These are phyloP conservation scores for Torulaspora maleeae DNA, from an alignment of 805 yeast genomes.

Conservation along the genomic window DNA sequence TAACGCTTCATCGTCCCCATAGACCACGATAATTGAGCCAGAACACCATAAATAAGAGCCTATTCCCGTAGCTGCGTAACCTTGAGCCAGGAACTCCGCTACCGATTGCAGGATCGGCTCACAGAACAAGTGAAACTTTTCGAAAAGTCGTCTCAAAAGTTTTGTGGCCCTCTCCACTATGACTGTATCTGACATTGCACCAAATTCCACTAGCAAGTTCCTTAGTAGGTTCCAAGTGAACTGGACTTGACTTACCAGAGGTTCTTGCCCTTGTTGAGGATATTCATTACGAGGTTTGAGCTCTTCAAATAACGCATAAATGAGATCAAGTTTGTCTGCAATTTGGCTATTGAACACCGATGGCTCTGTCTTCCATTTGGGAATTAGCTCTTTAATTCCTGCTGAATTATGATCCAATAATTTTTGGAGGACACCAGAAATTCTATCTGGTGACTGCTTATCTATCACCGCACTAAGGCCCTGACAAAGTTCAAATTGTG, in stretches of 20 bases:
- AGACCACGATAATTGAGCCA: constrained; percentile 74
- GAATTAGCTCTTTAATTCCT: constrained; percentile 20
- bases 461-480: constrained; percentile 82
- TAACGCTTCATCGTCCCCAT: constrained; percentile 46
- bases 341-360: constrained; percentile 42
- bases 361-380: constrained; percentile 23
- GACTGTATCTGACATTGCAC: constrained; percentile 22
- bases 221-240: constrained; percentile 27
- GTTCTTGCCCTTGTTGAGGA: constrained; percentile 32
- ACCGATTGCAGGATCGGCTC: constrained; percentile 57
- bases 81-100: constrained; percentile 61
- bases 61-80: constrained; percentile 60
- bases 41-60: constrained; percentile 92
- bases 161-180: constrained; percentile 69
- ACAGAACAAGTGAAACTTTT: constrained; percentile 38
- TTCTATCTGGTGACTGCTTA: constrained; percentile 50
- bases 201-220: constrained; percentile 23
- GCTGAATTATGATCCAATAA: constrained; percentile 54
- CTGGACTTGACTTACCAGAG: constrained; percentile 28
- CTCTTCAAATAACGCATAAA: constrained; percentile 34
- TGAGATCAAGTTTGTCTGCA: constrained; percentile 65
- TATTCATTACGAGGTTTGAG: constrained; percentile 30
- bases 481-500: constrained; percentile 76
- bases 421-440: constrained; percentile 58
- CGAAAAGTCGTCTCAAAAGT: constrained; percentile 59